phyloP scores from a whole-genome alignment of 371 early-diverging fungal species.

The Apophysomyces elegans region DNA sequence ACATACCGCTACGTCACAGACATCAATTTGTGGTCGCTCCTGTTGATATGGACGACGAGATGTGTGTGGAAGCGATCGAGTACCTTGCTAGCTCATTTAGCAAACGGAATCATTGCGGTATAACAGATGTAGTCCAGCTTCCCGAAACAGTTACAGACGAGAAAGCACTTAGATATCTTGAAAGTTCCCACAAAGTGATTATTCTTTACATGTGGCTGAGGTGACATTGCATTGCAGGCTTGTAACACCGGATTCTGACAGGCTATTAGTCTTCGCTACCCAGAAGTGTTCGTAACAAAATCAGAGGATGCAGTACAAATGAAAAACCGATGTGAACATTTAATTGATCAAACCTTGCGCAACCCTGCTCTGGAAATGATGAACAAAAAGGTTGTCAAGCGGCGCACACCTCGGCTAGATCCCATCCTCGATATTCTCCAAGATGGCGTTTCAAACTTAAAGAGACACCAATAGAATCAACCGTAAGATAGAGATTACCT shows the following conservation, averaged over 20 bases:
- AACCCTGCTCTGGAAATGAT: not conserved
- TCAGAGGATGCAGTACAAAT: slow-evolving; percentile 33
- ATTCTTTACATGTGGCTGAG: slow-evolving; percentile 90
- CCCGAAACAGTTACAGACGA: slow-evolving; percentile 35
- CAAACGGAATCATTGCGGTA: slow-evolving; percentile 27
- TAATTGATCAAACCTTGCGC: slow-evolving; percentile 53
- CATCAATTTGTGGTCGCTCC: slow-evolving; percentile 73
- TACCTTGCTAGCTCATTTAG: slow-evolving; percentile 50
- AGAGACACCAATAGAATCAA: not conserved
- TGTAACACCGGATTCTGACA: not conserved
- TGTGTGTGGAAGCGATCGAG: slow-evolving; percentile 28
- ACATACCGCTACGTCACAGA: slow-evolving; percentile 64
- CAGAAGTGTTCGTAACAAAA: slow-evolving; percentile 39
- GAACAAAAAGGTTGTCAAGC: not conserved
- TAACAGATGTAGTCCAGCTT: slow-evolving; percentile 57
- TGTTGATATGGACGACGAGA: slow-evolving; percentile 47
- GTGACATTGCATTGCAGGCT: slow-evolving; percentile 32
- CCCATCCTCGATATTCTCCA: not conserved
- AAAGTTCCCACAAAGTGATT: slow-evolving; percentile 73
- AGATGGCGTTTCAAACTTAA: not conserved
- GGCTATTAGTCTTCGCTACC: slow-evolving; percentile 49
- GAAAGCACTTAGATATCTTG: slow-evolving; percentile 57
- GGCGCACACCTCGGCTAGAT: not conserved
- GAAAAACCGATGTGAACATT: slow-evolving; percentile 47
- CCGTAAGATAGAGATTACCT: no score